A percentile compares a stretch with the other conserved stretches of the same genome.
phyloP scores from a whole-genome alignment of 2,329 filamentous ascomycete species.

The Xylariales sp. region DNA sequence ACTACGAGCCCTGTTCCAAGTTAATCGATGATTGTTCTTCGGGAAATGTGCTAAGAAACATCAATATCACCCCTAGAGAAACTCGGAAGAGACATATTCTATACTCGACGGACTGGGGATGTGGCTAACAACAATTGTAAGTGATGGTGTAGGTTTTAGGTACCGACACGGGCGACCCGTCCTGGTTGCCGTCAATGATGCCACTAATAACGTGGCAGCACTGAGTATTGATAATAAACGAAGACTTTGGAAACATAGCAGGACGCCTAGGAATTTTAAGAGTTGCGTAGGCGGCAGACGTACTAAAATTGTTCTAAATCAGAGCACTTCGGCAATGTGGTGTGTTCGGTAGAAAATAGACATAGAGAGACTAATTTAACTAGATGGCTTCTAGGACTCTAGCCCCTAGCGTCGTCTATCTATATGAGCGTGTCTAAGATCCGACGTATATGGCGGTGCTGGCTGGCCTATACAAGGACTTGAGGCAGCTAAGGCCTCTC shows the following conservation, averaged over 20 bases:
- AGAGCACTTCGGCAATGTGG: background rate
- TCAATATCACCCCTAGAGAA: too few species aligned
- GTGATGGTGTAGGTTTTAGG: too few species aligned
- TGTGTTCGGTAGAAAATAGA: background rate
- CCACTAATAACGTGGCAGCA: background rate
- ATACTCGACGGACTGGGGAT: too few species aligned
- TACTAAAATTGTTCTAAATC: background rate
- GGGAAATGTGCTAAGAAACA: too few species aligned
- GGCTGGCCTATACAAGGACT: background rate
- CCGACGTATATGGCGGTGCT: background rate
- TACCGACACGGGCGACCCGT: background rate
- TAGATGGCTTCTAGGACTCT: slow-evolving; percentile 13
- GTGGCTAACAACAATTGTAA: too few species aligned
- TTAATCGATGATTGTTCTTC: too few species aligned
- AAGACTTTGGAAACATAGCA: background rate
- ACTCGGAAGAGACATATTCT: too few species aligned
- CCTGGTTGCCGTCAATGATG: background rate
- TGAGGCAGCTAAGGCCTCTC: background rate
- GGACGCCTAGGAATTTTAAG: background rate
- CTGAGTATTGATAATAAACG: background rate
- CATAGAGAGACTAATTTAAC: background rate
- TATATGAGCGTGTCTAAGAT: slow-evolving; percentile 1
- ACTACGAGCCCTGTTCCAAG: background rate
- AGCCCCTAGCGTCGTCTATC: slow-evolving; percentile 17
- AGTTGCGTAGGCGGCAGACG: background rate